Conservation (phyloP, 179 eudicot genomes). For the Gypsophila paniculata region DNA sequence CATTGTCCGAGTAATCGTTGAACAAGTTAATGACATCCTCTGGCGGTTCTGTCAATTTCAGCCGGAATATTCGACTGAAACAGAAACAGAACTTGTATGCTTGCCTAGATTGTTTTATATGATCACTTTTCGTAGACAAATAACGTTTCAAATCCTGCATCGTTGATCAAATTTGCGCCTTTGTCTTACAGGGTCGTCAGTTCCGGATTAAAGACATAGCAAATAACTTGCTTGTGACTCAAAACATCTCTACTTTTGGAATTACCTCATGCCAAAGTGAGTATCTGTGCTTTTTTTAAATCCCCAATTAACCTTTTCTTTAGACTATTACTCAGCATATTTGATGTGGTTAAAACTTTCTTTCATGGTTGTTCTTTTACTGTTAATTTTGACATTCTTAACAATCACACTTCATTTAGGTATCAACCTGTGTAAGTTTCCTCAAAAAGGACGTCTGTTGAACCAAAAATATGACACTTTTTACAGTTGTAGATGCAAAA, state of each 20-base stretch:
- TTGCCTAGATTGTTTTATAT: constrained; percentile 32
- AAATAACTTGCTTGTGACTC: neutral
- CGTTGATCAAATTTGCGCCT: constrained; percentile 14
- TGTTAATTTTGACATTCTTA: neutral
- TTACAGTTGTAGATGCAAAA: too few species aligned
- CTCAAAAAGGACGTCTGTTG: neutral
- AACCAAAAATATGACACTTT: neutral
- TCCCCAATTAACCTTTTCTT: neutral
- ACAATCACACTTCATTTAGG: neutral
- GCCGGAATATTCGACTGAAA: constrained; percentile 41
- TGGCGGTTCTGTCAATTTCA: constrained; percentile 38
- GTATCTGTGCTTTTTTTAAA: constrained; percentile 6
- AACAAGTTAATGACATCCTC: constrained; percentile 39
- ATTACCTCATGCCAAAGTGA: constrained; percentile 24
- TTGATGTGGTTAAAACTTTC: too few species aligned
- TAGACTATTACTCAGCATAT: too few species aligned
- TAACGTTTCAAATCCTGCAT: constrained; percentile 18
- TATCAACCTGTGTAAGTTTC: constrained; percentile 5
- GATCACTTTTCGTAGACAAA: constrained; percentile 2
- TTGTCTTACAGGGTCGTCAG: neutral
- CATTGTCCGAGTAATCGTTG: constrained; percentile 37
- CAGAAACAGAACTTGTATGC: constrained; percentile 47
- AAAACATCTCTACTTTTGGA: constrained; percentile 15
- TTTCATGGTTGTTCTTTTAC: neutral
- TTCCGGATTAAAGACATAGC: neutral